Conservation (phyloP, 2,329 filamentous ascomycete species). For the Sporothrix mexicana region DNA sequence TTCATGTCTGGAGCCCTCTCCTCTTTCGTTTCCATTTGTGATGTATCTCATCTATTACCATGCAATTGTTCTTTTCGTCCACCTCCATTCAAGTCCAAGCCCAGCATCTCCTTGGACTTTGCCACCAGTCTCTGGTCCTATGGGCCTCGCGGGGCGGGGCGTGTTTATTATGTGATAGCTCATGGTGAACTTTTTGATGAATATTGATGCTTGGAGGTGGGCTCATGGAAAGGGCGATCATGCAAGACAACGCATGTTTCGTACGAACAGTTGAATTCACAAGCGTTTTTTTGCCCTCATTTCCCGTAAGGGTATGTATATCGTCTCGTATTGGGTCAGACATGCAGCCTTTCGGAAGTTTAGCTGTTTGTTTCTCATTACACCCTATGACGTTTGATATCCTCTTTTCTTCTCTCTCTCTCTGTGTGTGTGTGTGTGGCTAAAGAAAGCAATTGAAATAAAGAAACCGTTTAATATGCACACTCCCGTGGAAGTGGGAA, state of each 20-base stretch:
- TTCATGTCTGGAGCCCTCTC: not conserved
- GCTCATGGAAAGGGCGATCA: not conserved
- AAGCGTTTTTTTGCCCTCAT: not conserved
- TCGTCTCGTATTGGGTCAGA: not conserved
- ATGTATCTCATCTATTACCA: not conserved
- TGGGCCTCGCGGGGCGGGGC: not conserved
- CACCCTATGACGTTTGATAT: not conserved
- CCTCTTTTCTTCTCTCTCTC: not conserved
- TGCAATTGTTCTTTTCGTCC: not conserved
- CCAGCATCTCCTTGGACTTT: not conserved
- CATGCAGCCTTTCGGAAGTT: not conserved
- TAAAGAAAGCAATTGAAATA: too few species aligned
- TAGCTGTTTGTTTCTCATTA: not conserved
- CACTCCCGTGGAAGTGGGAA: constrained; percentile 16
- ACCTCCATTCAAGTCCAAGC: not conserved
- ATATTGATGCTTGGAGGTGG: not conserved
- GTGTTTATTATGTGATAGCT: not conserved
- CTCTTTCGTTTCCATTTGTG: not conserved
- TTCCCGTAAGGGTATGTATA: not conserved
- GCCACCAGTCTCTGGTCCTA: too few species aligned
- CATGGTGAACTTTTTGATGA: not conserved
- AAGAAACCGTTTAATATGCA: not conserved
- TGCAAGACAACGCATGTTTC: not conserved
- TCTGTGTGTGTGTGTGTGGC: too few species aligned
- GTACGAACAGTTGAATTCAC: not conserved